Evolutionary conservation across 495 filamentous ascomycete species (phyloP).

Genomic region (Pyrenula massariospora): DNA sequence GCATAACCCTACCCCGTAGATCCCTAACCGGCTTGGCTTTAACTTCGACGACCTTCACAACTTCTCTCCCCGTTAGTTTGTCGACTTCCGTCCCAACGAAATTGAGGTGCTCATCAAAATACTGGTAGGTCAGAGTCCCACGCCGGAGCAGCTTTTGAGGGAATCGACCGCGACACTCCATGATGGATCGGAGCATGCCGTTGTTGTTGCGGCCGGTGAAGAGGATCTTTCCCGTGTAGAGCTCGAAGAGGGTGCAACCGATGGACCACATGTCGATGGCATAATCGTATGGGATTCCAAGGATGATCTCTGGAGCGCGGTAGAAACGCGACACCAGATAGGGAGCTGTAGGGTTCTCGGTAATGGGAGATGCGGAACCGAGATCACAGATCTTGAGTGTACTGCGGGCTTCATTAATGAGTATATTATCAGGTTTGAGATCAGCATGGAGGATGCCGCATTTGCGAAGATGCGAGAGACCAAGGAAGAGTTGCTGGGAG

Average conservation of each 20-base stretch:
- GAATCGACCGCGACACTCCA: constrained; percentile 92
- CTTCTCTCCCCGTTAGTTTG: constrained; percentile 69
- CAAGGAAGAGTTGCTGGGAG: constrained; percentile 88
- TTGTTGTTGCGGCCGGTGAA: constrained; percentile 95
- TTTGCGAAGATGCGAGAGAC: constrained; percentile 71
- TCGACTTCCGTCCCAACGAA: constrained; percentile 83
- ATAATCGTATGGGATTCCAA: constrained; percentile 89
- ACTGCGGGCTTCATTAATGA: constrained; percentile 77
- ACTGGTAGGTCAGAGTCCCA: constrained; percentile 55
- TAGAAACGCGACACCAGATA: constrained; percentile 97
- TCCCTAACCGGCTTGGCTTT: constrained; percentile 68
- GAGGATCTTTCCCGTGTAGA: constrained; percentile 94
- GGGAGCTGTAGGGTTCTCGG: constrained; percentile 81
- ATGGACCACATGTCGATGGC: constrained; percentile 96
- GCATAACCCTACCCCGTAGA: constrained; percentile 62
- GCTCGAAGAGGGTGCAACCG: constrained; percentile 90
- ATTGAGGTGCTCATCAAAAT: constrained; percentile 81
- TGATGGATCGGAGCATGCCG: constrained; percentile 89
- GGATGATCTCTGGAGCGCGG: constrained; percentile 90
- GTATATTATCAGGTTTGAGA: constrained; percentile 92
- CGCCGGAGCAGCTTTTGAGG: constrained; percentile 75
- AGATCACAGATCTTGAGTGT: constrained; percentile 90
- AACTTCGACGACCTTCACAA: constrained; percentile 56
- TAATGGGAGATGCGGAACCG: constrained; percentile 81
- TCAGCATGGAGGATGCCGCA: constrained; percentile 92